Base-by-base conservation (phyloP, 1,284 basidiomycete species). In the Sporisorium exsertum region DNA sequence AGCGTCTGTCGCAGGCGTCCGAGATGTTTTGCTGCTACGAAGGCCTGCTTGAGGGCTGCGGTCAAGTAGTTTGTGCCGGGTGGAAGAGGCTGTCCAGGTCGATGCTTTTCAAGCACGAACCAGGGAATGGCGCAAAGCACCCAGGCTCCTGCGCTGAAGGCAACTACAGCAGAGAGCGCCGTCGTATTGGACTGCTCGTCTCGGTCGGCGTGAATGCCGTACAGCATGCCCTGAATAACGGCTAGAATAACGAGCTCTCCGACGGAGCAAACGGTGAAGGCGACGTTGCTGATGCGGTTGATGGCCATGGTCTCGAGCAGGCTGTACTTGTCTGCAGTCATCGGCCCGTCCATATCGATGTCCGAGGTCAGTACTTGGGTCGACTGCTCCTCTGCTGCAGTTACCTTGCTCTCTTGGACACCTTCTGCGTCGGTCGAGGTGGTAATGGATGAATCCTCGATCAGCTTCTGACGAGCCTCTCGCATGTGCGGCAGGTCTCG, bases 261-360 rank as follows among this genome's bases (percentile, higher is more conserved):
- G 53, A 91, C 89, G 91, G 92, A 80, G 92, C 92, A 33, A 92
- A 91, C 89, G 81, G 89, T 72, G 61, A 94, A 91, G 15, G 92
- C 93, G 76, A 91, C 91, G 73, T 95, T 95, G 80, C 92, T 92
- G 68, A 95, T 92, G 59, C 91, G 87, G 80, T 93, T 94, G 87
- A 93, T 92, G 86, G 93, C 91, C 55, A 94, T 81, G 60, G 91
- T 92, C 81, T 94, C 93, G 79, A 93, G 91, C 5, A 81, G 79
- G 80, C 93, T 92, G 79, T 92, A 93, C 74, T 89, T 90, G 55
- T 91, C 91, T 3, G 87, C 84, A 0, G 87, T 81, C 53, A 64
- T 77, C 15, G 37, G 58, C 16, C 46, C 60, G 12, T 63, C n/a
- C 3, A 50, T 16, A 20, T 9, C 24, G 12, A 18, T n/a, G 7